These are phyloP conservation scores for Ganoderma leucocontextum DNA, from an alignment of 1,284 basidiomycete species.

Conservation along the genomic window DNA sequence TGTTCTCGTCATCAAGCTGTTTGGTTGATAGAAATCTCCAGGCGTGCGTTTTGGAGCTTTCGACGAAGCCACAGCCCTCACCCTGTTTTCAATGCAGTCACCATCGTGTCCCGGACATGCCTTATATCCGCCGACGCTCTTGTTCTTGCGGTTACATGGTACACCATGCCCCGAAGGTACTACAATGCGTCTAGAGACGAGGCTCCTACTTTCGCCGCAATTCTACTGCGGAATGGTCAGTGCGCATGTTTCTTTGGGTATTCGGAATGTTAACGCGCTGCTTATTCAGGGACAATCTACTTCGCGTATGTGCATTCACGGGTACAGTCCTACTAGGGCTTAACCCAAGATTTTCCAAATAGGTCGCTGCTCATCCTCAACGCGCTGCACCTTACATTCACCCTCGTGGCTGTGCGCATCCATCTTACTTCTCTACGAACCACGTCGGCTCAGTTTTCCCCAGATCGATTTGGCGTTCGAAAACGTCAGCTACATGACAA, in stretches of 20 bases:
- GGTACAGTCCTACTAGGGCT: too few relatives aligned
- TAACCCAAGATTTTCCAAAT: background rate
- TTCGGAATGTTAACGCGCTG: background rate
- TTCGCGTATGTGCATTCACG: background rate
- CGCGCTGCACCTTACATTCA: constrained; percentile 10
- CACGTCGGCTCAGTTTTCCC: background rate
- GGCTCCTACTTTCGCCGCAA: background rate
- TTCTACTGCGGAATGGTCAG: constrained; percentile 15
- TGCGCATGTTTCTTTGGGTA: background rate
- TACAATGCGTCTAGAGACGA: background rate
- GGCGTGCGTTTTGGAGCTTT: constrained; percentile 2
- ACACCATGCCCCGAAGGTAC: background rate
- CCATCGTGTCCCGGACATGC: constrained; percentile 3
- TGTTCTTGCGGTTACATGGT: constrained; percentile 9
- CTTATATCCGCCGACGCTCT: constrained; percentile 12
- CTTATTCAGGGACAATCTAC: constrained; percentile 4
- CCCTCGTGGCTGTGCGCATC: constrained; percentile 2
- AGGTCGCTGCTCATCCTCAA: constrained; percentile 2
- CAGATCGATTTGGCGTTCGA: background rate
- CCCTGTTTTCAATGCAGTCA: background rate
- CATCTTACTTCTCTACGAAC: too few relatives aligned
- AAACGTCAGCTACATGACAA: constrained; percentile 1
- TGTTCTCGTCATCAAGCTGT: background rate
- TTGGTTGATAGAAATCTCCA: background rate
- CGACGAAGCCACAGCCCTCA: background rate